A percentile compares a stretch with the other conserved stretches of the same genome.
These are phyloP conservation scores for Populus hybrid DNA, from an alignment of 441 rosid species.

Conservation along the genomic window DNA sequence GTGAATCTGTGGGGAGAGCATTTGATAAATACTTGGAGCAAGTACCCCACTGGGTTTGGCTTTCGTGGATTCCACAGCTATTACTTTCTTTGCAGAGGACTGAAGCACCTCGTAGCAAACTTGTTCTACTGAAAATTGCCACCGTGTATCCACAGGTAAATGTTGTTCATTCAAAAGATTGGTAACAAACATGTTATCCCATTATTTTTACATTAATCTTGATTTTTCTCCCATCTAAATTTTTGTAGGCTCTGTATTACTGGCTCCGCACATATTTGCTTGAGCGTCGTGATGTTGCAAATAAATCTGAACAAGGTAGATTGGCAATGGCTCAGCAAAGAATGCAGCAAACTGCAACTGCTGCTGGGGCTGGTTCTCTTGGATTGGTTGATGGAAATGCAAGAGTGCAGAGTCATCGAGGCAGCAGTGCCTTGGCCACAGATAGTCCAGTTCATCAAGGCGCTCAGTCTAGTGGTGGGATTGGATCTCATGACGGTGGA, in stretches of 20 bases:
- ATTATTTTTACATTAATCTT: neutral
- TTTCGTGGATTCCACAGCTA: conserved; percentile 97
- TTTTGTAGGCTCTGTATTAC: conserved; percentile 87
- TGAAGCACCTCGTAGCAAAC: conserved; percentile 98
- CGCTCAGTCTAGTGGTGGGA: conserved; percentile 49
- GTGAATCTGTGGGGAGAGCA: conserved; percentile 92
- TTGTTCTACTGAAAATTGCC: conserved; percentile 85
- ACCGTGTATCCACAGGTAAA: conserved; percentile 86
- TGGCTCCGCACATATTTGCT: conserved; percentile 98
- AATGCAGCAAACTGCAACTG: conserved; percentile 65
- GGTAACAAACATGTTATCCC: neutral
- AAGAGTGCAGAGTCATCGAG: conserved; percentile 48
- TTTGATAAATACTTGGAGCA: conserved; percentile 96
- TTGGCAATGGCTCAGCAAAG: conserved; percentile 86
- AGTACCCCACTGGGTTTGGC: conserved; percentile 99
- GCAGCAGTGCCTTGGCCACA: conserved; percentile 48
- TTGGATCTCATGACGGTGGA: conserved; percentile 72
- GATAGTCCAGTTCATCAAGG: conserved; percentile 74
- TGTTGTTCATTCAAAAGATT: neutral
- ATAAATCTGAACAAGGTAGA: conserved; percentile 77
- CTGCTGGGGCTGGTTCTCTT: conserved; percentile 49
- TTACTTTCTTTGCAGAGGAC: conserved; percentile 97
- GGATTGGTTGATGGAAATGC: conserved; percentile 54
- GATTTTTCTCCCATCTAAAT: conserved; percentile 16
- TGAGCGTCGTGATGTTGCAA: conserved; percentile 95